Conservation (phyloP, 306 rosid genomes). For the Malus asiatica region DNA sequence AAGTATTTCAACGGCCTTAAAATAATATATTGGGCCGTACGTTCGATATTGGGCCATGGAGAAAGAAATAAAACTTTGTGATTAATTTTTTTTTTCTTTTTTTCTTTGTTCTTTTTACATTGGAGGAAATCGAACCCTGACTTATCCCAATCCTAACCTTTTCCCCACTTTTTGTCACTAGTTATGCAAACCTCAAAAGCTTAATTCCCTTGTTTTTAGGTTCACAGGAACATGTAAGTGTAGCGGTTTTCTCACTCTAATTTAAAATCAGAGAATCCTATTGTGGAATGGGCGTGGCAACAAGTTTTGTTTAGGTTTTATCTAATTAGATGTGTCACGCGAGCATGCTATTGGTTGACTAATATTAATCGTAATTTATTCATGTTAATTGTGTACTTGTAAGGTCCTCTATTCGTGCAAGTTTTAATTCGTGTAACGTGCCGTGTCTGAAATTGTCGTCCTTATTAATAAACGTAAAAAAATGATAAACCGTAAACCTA, state of each 20-base stretch:
- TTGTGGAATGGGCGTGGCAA: neutral
- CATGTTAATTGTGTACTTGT: neutral
- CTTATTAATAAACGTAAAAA: too few relatives aligned
- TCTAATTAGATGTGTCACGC: neutral
- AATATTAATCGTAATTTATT: too few relatives aligned
- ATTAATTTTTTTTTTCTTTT: too few relatives aligned
- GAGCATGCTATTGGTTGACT: neutral
- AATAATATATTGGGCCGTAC: neutral
- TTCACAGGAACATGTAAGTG: neutral
- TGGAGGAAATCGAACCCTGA: too few relatives aligned
- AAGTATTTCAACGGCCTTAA: neutral
- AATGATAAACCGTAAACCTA: too few relatives aligned
- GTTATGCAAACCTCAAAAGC: neutral
- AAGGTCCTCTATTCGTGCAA: too few relatives aligned
- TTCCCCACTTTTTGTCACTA: neutral
- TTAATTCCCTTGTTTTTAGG: neutral
- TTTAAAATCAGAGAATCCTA: too few relatives aligned
- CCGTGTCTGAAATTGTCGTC: neutral
- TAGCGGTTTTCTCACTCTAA: neutral
- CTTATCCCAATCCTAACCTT: too few relatives aligned
- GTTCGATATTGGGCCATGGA: neutral
- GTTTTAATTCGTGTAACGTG: too few relatives aligned
- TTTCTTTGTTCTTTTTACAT: too few relatives aligned
- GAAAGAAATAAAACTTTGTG: neutral
- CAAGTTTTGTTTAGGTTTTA: neutral